These are phyloP conservation scores for Azolla pinnata DNA, from an alignment of 75 land plant species.

Conservation along the genomic window DNA sequence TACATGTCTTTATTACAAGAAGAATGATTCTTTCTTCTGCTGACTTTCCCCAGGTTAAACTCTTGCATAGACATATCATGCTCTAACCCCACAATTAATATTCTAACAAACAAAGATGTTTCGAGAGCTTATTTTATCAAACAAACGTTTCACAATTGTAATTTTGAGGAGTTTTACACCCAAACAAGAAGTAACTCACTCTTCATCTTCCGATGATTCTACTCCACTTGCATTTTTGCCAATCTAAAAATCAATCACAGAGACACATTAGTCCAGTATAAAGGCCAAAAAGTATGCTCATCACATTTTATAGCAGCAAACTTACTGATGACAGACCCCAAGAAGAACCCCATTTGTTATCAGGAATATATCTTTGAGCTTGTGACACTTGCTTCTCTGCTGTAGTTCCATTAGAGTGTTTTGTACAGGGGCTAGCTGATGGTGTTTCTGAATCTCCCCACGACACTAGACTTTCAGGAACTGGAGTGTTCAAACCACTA, in stretches of 20 bases:
- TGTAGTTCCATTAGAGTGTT: slow-evolving; percentile 9
- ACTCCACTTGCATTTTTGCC: no score
- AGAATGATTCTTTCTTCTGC: no score
- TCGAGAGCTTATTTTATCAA: no score
- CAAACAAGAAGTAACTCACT: slow-evolving; percentile 42
- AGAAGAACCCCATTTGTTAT: slow-evolving; percentile 46
- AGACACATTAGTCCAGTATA: neutral
- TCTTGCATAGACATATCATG: no score
- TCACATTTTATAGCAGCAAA: no score
- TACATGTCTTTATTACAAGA: no score
- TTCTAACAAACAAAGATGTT: no score
- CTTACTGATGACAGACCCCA: slow-evolving; percentile 57
- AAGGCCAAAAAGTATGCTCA: neutral
- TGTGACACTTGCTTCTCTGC: slow-evolving; percentile 6
- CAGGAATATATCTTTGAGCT: slow-evolving; percentile 19
- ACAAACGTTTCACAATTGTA: no score
- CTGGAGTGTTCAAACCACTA: slow-evolving; percentile 5
- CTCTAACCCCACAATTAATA: no score
- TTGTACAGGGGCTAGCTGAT: slow-evolving; percentile 24
- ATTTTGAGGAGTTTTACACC: neutral
- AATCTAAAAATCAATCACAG: no score
- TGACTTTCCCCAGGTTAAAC: no score
- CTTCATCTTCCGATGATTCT: slow-evolving; percentile 92
- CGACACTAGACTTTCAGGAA: slow-evolving; percentile 34
- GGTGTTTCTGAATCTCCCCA: slow-evolving; percentile 54